phyloP scores from a whole-genome alignment of 306 rosid genomes.

The apple (Malus domestica) region DNA sequence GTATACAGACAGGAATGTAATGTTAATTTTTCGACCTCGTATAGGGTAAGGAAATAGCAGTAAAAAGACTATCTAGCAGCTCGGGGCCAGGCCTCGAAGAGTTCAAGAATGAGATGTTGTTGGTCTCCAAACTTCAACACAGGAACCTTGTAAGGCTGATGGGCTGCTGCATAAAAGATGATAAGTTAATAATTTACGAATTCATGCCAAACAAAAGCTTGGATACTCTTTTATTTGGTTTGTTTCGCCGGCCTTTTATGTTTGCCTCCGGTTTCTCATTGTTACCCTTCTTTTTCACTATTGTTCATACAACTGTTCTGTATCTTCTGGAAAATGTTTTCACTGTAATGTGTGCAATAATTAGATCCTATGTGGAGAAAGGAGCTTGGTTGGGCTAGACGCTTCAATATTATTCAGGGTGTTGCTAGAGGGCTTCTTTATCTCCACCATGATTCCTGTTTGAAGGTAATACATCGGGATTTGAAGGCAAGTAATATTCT shows the following conservation, averaged over 20 bases:
- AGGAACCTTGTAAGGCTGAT: conserved; percentile 32
- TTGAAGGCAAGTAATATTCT: conserved; percentile 20
- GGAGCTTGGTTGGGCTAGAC: conserved; percentile 11
- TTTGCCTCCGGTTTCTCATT: not conserved
- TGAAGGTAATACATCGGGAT: conserved; percentile 22
- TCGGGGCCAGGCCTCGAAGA: conserved; percentile 32
- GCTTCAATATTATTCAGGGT: conserved; percentile 15
- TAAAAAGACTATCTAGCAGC: conserved; percentile 25
- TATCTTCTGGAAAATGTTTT: too few species aligned
- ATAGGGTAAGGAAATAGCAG: conserved; percentile 31
- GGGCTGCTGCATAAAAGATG: conserved; percentile 27
- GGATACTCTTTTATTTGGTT: conserved; percentile 28
- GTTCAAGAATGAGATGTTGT: conserved; percentile 28
- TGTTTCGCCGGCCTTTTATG: not conserved
- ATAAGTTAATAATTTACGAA: conserved; percentile 25
- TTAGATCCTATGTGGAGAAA: conserved; percentile 5
- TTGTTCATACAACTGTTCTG: too few species aligned
- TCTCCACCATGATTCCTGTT: conserved; percentile 22
- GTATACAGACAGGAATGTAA: not conserved
- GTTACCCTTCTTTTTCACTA: too few species aligned
- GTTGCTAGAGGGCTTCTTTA: conserved; percentile 20
- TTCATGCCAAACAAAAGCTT: conserved; percentile 34
- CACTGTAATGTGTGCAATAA: not conserved
- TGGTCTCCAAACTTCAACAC: conserved; percentile 33
- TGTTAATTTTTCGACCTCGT: not conserved